These are phyloP conservation scores for Mortierella antarctica DNA, from an alignment of 192 early-diverging fungal genomes.

Conservation along the genomic window DNA sequence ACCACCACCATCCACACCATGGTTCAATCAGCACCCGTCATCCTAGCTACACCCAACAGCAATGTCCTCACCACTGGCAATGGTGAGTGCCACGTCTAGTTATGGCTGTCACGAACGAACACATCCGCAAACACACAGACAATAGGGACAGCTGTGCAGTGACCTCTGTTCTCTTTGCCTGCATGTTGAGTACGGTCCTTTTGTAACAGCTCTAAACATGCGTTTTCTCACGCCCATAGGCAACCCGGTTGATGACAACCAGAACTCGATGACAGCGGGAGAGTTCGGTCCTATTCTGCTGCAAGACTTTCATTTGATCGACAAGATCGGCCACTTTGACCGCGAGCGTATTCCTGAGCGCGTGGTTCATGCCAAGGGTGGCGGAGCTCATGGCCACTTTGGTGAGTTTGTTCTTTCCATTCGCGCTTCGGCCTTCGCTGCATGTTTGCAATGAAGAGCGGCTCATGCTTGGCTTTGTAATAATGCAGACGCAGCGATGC, in stretches of 20 bases:
- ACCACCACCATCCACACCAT: neutral
- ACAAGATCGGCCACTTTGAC: slow-evolving; percentile 84
- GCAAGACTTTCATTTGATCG: slow-evolving; percentile 82
- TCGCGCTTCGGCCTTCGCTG: neutral
- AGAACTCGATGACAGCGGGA: slow-evolving; percentile 77
- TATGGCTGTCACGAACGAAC: no score
- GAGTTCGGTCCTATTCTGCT: slow-evolving; percentile 72
- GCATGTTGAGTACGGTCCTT: no score
- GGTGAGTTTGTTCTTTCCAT: slow-evolving; percentile 6
- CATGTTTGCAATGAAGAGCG: neutral
- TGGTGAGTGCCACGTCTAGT: slow-evolving; percentile 21
- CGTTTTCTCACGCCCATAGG: slow-evolving; percentile 36
- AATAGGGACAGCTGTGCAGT: no score
- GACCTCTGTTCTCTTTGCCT: neutral
- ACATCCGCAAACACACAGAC: neutral
- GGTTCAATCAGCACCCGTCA: slow-evolving; percentile 29
- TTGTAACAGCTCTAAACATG: neutral
- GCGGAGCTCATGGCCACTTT: slow-evolving; percentile 84
- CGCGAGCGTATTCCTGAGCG: slow-evolving; percentile 83
- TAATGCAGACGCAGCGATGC: no score
- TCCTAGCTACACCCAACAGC: slow-evolving; percentile 40
- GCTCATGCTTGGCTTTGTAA: no score
- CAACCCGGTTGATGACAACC: slow-evolving; percentile 81
- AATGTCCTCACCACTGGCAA: slow-evolving; percentile 53
- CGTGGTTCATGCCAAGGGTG: slow-evolving; percentile 85